Percentiles rank a stretch among this genome's conserved stretches.
These are phyloP conservation scores for Botrytis aclada DNA, from an alignment of 2,329 filamentous ascomycete genomes.

Conservation along the genomic window DNA sequence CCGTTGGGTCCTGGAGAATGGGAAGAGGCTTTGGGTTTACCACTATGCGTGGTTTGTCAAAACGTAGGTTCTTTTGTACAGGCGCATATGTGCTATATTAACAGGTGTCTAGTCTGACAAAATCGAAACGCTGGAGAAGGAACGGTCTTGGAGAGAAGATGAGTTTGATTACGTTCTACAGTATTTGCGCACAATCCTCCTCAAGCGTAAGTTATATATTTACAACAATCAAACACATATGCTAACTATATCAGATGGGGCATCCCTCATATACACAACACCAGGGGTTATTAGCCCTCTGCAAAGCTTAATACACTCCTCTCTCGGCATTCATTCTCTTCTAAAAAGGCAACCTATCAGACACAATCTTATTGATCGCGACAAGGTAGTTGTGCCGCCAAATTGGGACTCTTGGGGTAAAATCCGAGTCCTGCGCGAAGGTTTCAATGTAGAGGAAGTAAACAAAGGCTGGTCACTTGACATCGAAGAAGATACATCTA, in stretches of 20 bases:
- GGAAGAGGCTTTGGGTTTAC: constrained; percentile 84
- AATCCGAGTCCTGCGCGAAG: constrained; percentile 85
- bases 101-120: constrained; percentile 25
- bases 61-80: constrained; percentile 57
- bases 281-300: constrained; percentile 74
- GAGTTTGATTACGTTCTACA: constrained; percentile 96
- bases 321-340: constrained; percentile 79
- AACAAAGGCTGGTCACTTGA: constrained; percentile 85
- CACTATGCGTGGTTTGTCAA: constrained; percentile 92
- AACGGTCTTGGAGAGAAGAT: constrained; percentile 90
- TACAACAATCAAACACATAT: constrained; percentile 12
- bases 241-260: constrained; percentile 57
- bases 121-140: constrained; percentile 81
- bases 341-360: constrained; percentile 76
- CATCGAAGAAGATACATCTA: constrained; percentile 56
- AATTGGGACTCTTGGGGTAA: constrained; percentile 99
- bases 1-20: constrained; percentile 87
- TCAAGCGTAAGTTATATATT: constrained; percentile 64
- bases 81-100: constrained; percentile 17
- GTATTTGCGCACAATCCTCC: constrained; percentile 81
- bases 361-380: constrained; percentile 88
- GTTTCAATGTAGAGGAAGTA: constrained; percentile 85
- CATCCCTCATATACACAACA: constrained; percentile 80
- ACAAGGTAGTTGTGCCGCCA: constrained; percentile 89
- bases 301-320: constrained; percentile 78